Conservation (phyloP, 2,329 filamentous ascomycete species). For the Proliferodiscus dingleyae region DNA sequence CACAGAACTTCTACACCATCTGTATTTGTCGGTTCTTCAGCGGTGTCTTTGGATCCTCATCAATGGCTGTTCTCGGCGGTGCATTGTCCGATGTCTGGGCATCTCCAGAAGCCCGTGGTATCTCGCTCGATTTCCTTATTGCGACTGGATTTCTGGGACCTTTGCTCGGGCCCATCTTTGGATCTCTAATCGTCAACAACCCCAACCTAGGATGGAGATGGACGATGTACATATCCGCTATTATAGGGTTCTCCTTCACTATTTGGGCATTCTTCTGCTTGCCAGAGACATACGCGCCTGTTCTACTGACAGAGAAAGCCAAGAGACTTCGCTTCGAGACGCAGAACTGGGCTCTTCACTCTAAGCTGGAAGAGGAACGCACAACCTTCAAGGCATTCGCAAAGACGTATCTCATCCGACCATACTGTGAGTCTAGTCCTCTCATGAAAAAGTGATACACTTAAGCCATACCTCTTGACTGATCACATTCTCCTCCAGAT, state of each 20-base stretch:
- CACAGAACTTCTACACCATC: constrained; percentile 51
- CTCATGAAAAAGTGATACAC: constrained; percentile 24
- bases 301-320: constrained; percentile 33
- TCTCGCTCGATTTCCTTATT: constrained; percentile 7
- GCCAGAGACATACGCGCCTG: constrained; percentile 36
- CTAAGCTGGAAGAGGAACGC: background rate
- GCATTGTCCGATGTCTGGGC: constrained; percentile 21
- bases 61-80: constrained; percentile 10
- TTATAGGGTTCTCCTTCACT: constrained; percentile 37
- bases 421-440: no score
- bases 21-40: constrained; percentile 62
- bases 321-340: constrained; percentile 27
- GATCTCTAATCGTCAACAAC: constrained; percentile 55
- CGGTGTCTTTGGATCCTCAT: constrained; percentile 49
- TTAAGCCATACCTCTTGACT: constrained; percentile 26
- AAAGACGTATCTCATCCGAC: no score
- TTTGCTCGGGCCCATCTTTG: constrained; percentile 30
- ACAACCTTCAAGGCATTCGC: constrained; percentile 34
- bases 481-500: constrained; percentile 42
- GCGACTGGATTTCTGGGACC: constrained; percentile 7
- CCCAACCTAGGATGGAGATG: constrained; percentile 52
- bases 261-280: constrained; percentile 39
- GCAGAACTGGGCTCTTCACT: constrained; percentile 36
- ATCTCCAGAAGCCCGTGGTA: constrained; percentile 6
- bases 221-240: constrained; percentile 45